phyloP scores from a whole-genome alignment of 176 grass and related monocot genomes.

The Aegilops tauschii region DNA sequence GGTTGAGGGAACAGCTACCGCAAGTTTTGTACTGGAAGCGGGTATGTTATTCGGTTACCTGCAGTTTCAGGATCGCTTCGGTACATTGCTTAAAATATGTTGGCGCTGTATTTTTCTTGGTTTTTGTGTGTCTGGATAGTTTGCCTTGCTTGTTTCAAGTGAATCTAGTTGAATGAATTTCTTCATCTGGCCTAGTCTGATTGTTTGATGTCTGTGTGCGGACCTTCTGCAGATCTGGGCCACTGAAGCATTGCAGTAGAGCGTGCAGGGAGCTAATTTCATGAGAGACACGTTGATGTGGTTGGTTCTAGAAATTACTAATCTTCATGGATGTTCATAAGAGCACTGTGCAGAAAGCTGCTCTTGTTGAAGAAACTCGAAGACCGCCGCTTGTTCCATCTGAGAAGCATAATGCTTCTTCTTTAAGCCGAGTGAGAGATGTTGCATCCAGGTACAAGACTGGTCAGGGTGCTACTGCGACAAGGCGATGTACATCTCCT shows the following conservation, averaged over 20 bases:
- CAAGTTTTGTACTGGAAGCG: neutral
- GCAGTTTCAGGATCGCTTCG: neutral
- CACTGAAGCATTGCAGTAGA: neutral
- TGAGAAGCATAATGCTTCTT: slow-evolving; percentile 74
- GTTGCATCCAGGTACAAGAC: slow-evolving; percentile 75
- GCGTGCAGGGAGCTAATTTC: slow-evolving; percentile 15
- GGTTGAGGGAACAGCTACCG: slow-evolving; percentile 15
- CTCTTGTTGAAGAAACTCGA: slow-evolving; percentile 41
- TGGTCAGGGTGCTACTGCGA: slow-evolving; percentile 30
- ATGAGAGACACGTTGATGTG: slow-evolving; percentile 45
- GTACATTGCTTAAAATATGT: slow-evolving; percentile 17
- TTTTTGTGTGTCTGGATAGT: neutral
- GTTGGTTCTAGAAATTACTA: slow-evolving; percentile 40
- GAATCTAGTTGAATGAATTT: neutral
- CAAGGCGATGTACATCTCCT: slow-evolving; percentile 64
- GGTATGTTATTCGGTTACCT: slow-evolving; percentile 28
- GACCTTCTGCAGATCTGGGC: slow-evolving; percentile 19
- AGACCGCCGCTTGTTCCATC: slow-evolving; percentile 69
- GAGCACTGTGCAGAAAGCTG: slow-evolving; percentile 33
- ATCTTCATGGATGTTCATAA: slow-evolving; percentile 52
- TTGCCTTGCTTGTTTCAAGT: slow-evolving; percentile 20
- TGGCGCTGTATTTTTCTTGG: neutral
- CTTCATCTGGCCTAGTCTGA: neutral
- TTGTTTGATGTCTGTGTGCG: slow-evolving; percentile 4
- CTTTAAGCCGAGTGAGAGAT: slow-evolving; percentile 46